Evolutionary conservation across 108 stramenopile genomes (phyloP), one percentile per base, ranked within the genome.

Genomic region (Conticribra weissflogii): DNA sequence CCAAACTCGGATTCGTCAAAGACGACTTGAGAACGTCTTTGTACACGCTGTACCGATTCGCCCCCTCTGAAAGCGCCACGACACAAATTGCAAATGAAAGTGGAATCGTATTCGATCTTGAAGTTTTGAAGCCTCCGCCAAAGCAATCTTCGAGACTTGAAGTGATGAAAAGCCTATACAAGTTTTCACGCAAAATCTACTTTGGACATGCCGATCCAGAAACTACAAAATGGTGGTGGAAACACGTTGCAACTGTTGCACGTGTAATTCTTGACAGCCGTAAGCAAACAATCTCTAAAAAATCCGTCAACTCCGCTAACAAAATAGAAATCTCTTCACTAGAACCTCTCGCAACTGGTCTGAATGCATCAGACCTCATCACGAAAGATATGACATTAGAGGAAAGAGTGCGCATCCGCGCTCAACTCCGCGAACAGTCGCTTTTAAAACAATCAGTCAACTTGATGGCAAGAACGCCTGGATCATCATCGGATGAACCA

Each of bases 301-400:
- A 29, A 47, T n/a, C 61, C 18, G 46, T 19, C 17, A 14, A 15
- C 7, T 4, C 27, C 28, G 54, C 30, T 3, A 44, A n/a, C 24
- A 45, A 21, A 27, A 48, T 28, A 19, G 45, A 46, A 54, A 28
- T 1, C 17, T 0, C 56, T 25, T 28, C 16, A 15, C 1, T 28
- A 25, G 0, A 15, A 33, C 8, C 2, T 54, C n/a, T 46, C 45
- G 31, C 53, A 16, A 44, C 27, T 18, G 16, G 21, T 36, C n/a
- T 46, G 3, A 28, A 4, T 2, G 48, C 52, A 36, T 22, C 23
- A 19, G 45, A 55, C 21, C 24, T 27, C 8, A 19, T 19, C n/a
- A 19, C 33, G 29, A 45, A 68, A 44, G 46, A 68, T 7, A 56
- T 68, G 66, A 54, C 66, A n/a, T 24, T 68, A 22, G 55, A 68